Evolutionary conservation across 1,139 yeast genomes (phyloP).

Genomic region (Protomyces lactucae-debilis): DNA sequence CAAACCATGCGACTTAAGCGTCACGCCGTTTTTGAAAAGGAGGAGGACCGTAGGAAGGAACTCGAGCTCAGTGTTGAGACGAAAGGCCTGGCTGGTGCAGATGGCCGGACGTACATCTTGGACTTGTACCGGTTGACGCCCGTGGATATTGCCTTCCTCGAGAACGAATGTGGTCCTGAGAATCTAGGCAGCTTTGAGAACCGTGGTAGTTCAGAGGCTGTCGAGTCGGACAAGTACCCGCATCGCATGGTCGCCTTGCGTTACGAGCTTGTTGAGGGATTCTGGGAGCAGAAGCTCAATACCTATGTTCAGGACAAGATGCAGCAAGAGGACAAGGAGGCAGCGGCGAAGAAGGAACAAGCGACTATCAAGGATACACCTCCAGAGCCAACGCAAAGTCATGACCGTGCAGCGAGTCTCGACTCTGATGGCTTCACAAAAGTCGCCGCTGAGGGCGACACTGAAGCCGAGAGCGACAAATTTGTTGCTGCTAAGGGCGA

Average conservation of each 20-base stretch:
- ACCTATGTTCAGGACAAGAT: slow-evolving; percentile 42
- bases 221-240: slow-evolving; percentile 55
- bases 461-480: slow-evolving; percentile 11
- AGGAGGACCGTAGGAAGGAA: slow-evolving; percentile 40
- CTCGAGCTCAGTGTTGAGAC: slow-evolving; percentile 69
- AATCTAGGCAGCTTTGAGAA: not conserved
- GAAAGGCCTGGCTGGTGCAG: slow-evolving; percentile 82
- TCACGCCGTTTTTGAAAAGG: slow-evolving; percentile 52
- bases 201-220: slow-evolving; percentile 42
- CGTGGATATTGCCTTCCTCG: slow-evolving; percentile 70
- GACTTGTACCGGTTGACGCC: slow-evolving; percentile 85
- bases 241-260: slow-evolving; percentile 74
- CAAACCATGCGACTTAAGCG: slow-evolving; percentile 73
- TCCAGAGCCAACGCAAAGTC: not conserved
- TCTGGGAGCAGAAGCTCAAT: slow-evolving; percentile 74
- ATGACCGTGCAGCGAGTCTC: not conserved
- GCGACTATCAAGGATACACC: slow-evolving; percentile 21
- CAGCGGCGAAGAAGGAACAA: slow-evolving; percentile 16
- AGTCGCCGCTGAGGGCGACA: slow-evolving; percentile 10
- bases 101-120: slow-evolving; percentile 75
- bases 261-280: slow-evolving; percentile 82
- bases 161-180: slow-evolving; percentile 37
- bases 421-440: slow-evolving; percentile 16
- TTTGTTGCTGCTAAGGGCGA: slow-evolving; percentile 8
- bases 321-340: slow-evolving; percentile 35